Evolutionary conservation across 176 grass and related monocot genomes (phyloP).

Genomic region (Musa schizocarpa): DNA sequence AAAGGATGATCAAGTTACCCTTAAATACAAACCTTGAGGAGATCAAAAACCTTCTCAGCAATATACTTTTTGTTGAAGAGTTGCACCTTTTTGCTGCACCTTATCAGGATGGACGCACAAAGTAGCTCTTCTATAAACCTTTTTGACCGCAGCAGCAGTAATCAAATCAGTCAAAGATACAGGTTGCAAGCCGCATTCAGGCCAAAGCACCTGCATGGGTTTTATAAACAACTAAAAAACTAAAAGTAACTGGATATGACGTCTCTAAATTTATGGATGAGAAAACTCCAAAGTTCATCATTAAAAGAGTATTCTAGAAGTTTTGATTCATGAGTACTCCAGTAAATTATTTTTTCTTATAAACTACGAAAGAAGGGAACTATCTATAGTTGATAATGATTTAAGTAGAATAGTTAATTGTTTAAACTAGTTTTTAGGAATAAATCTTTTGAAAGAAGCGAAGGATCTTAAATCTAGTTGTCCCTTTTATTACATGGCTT

Average conservation of each 20-base stretch:
- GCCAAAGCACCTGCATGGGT: constrained; percentile 15
- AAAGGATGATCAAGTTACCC: neutral
- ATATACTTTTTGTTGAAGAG: constrained; percentile 19
- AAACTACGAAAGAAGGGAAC: no score
- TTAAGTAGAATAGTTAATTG: no score
- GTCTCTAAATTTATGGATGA: neutral
- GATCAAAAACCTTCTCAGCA: constrained; percentile 23
- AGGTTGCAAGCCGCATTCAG: constrained; percentile 15
- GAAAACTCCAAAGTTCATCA: neutral
- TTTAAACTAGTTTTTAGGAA: no score
- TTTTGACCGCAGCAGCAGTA: constrained; percentile 11
- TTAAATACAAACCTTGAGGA: constrained; percentile 10
- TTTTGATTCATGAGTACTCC: no score
- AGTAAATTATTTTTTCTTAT: no score
- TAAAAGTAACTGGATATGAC: neutral
- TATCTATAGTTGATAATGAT: no score
- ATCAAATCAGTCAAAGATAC: constrained; percentile 16
- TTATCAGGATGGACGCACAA: constrained; percentile 23
- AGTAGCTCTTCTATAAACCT: constrained; percentile 6
- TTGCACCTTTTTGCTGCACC: constrained; percentile 16
- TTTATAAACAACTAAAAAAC: neutral
- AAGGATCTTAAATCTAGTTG: no score
- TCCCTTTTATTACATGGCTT: no score
- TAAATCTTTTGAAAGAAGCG: no score
- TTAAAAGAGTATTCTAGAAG: neutral